Conservation (phyloP, 306 rosid species). For the Bauhinia variegata region DNA sequence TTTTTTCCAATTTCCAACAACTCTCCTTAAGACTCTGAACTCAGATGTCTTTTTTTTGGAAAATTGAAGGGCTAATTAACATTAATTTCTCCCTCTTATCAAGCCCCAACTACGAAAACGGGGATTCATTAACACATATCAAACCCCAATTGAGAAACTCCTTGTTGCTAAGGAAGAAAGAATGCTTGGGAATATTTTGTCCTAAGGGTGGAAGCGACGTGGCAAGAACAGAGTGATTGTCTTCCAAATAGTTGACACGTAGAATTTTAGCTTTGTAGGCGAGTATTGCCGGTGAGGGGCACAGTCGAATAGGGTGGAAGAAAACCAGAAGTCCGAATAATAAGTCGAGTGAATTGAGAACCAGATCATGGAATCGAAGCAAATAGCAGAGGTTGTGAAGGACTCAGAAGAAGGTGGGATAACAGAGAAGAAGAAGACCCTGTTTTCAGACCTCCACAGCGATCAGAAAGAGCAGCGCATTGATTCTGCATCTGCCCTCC, state of each 20-base stretch:
- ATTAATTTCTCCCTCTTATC: too few species aligned
- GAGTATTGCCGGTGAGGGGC: conserved; percentile 19
- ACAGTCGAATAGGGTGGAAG: not conserved
- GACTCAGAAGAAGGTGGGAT: conserved; percentile 6
- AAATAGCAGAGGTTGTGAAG: conserved; percentile 20
- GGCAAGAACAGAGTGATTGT: not conserved
- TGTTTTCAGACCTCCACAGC: not conserved
- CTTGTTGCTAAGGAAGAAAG: too few species aligned
- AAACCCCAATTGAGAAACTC: too few species aligned
- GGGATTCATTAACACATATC: too few species aligned
- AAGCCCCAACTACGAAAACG: too few species aligned
- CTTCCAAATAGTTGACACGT: conserved; percentile 24
- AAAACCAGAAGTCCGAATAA: too few species aligned
- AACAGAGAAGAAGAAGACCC: not conserved
- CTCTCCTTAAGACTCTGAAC: too few species aligned
- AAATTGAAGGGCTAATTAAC: too few species aligned
- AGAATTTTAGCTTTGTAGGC: not conserved
- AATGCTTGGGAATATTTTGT: too few species aligned
- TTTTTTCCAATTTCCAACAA: too few species aligned
- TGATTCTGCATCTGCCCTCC: conserved; percentile 59
- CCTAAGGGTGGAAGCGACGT: too few species aligned
- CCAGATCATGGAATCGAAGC: conserved; percentile 34
- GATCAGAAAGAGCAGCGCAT: not conserved
- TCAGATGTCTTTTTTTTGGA: too few species aligned
- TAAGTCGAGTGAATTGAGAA: not conserved